Evolutionary conservation across 768 basidiomycete species (phyloP).

Genomic region (Auriscalpium vulgare): DNA sequence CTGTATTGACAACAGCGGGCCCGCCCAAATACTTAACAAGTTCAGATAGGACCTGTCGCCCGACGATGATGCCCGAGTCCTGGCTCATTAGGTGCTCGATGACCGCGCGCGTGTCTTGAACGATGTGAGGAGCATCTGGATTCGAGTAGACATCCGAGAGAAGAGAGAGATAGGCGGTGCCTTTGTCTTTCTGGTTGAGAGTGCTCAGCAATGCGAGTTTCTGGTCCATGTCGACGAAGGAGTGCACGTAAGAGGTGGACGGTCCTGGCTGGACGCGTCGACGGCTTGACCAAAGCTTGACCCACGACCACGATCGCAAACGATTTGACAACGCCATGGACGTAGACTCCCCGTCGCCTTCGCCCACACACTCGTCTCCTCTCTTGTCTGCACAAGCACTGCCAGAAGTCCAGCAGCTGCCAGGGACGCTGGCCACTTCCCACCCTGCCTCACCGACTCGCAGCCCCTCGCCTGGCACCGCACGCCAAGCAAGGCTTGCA

Average conservation of each 20-base stretch:
- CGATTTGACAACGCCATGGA: too few species aligned
- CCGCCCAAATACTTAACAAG: slow-evolving; percentile 64
- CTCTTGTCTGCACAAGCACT: too few species aligned
- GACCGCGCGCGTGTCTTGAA: slow-evolving; percentile 56
- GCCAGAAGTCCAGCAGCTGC: too few species aligned
- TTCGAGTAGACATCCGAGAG: slow-evolving; percentile 59
- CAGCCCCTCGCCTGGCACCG: slow-evolving; percentile 27
- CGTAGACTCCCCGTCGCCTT: too few species aligned
- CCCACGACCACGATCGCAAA: too few species aligned
- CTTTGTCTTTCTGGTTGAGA: slow-evolving; percentile 81
- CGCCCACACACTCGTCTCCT: too few species aligned
- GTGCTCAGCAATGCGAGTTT: slow-evolving; percentile 55
- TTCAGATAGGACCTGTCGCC: slow-evolving; percentile 80
- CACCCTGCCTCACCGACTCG: background rate
- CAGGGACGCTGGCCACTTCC: background rate
- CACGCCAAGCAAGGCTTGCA: slow-evolving; percentile 49
- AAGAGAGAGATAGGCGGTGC: slow-evolving; percentile 60
- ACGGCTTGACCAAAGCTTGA: too few species aligned
- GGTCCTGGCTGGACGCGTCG: too few species aligned
- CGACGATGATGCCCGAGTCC: slow-evolving; percentile 79
- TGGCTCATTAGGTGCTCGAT: slow-evolving; percentile 80
- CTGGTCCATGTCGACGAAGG: slow-evolving; percentile 41
- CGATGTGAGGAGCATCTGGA: slow-evolving; percentile 35
- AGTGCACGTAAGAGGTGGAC: too few species aligned
- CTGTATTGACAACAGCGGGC: slow-evolving; percentile 43